A percentile compares a stretch with the other conserved stretches of the same genome.
These are phyloP conservation scores for Pestalotiopsis sp. DNA, from an alignment of 2,329 filamentous ascomycete species.

Conservation along the genomic window DNA sequence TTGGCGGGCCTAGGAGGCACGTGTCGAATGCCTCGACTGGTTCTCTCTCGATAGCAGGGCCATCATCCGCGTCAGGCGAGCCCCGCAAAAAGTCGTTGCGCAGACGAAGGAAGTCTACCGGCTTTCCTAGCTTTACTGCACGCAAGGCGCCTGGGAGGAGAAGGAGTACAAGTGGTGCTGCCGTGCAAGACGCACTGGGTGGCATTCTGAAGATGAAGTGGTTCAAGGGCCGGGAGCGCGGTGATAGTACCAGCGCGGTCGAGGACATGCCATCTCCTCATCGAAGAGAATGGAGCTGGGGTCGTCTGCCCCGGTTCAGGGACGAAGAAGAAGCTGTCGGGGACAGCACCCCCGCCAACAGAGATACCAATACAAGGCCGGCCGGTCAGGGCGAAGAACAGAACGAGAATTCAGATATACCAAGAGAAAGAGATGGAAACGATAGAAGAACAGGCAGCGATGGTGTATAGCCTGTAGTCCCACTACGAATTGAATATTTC, in stretches of 20 bases:
- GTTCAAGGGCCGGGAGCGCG: slow-evolving; percentile 42
- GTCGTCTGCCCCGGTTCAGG: slow-evolving; percentile 8
- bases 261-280: slow-evolving; percentile 1
- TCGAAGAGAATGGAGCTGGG: slow-evolving; percentile 10
- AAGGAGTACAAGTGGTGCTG: slow-evolving; percentile 32
- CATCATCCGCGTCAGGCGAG: slow-evolving; percentile 18
- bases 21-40: slow-evolving; percentile 30
- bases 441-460: neutral
- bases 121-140: slow-evolving; percentile 64
- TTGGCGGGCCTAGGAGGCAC: slow-evolving; percentile 26
- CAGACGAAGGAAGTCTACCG: slow-evolving; percentile 59
- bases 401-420: neutral
- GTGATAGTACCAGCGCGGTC: slow-evolving; percentile 19
- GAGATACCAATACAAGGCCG: slow-evolving; percentile 2
- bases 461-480: neutral
- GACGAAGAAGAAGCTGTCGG: slow-evolving; percentile 10
- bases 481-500: neutral
- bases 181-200: slow-evolving; percentile 52
- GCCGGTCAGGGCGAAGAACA: neutral
- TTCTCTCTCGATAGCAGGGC: slow-evolving; percentile 29
- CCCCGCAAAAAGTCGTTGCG: slow-evolving; percentile 36
- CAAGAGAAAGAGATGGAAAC: neutral
- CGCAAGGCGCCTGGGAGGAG: slow-evolving; percentile 41
- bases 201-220: slow-evolving; percentile 59
- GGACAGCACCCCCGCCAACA: neutral